Evolutionary conservation across 768 basidiomycete genomes (phyloP).

Genomic region (Fibroporia radiculosa): DNA sequence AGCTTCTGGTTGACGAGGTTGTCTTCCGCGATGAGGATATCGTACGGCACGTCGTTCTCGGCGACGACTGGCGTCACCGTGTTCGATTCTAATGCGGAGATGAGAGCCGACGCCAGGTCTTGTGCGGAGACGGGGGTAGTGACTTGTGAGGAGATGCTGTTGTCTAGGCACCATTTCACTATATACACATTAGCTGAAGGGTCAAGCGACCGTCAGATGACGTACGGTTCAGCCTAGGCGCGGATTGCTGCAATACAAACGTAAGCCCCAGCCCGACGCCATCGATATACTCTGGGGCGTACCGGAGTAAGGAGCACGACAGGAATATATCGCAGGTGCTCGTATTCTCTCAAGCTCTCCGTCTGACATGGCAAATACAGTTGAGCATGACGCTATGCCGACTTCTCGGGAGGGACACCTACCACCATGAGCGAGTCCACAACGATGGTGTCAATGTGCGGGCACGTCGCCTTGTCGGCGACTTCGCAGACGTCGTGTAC

Average conservation of each 20-base stretch:
- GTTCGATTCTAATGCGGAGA: conserved; percentile 91
- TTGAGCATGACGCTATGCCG: neutral
- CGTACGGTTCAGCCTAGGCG: conserved; percentile 71
- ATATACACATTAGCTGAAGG: conserved; percentile 18
- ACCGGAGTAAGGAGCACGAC: conserved; percentile 82
- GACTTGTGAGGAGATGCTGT: conserved; percentile 91
- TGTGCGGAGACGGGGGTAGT: conserved; percentile 85
- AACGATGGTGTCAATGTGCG: conserved; percentile 91
- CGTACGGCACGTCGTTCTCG: conserved; percentile 80
- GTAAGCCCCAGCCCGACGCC: too few species aligned
- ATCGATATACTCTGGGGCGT: conserved; percentile 13
- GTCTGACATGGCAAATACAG: conserved; percentile 42
- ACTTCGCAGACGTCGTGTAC: conserved; percentile 78
- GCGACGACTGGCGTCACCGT: conserved; percentile 84
- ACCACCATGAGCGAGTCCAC: conserved; percentile 85
- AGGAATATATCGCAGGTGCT: conserved; percentile 94
- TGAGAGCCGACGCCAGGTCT: conserved; percentile 86
- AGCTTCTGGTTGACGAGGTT: conserved; percentile 95
- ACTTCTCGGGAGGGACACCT: conserved; percentile 28
- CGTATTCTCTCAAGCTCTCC: conserved; percentile 82
- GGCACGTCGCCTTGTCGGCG: conserved; percentile 70
- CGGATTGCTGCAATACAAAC: conserved; percentile 28
- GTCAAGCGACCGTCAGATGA: conserved; percentile 8
- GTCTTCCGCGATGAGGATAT: conserved; percentile 95
- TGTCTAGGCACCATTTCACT: conserved; percentile 97